Evolutionary conservation across 164 flowering plant species (phyloP).

Genomic region (Vitis riparia): DNA sequence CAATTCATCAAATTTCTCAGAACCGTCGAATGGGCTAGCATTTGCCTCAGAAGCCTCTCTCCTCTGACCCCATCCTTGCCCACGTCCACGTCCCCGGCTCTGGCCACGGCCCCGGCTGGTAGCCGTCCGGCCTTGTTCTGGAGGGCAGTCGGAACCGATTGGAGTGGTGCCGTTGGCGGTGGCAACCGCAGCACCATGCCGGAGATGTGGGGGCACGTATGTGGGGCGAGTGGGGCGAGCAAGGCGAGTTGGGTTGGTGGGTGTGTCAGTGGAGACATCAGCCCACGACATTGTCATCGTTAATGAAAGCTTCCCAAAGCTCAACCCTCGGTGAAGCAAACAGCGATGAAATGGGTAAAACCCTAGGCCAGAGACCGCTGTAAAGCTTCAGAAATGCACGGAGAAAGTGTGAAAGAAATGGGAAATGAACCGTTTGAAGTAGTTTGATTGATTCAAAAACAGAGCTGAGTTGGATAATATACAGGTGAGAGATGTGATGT

Average conservation of each 20-base stretch:
- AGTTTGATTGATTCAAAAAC: too few relatives aligned
- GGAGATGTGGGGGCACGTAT: slow-evolving; percentile 29
- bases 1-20: background rate
- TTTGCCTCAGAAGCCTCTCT: background rate
- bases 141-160: too few relatives aligned
- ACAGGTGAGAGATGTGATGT: too few relatives aligned
- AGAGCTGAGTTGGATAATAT: too few relatives aligned
- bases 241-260: background rate
- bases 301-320: too few relatives aligned
- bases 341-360: too few relatives aligned
- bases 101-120: background rate
- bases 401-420: too few relatives aligned
- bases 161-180: background rate
- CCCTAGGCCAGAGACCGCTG: too few relatives aligned
- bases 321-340: too few relatives aligned
- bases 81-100: slow-evolving; percentile 7
- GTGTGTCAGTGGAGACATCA: slow-evolving; percentile 14
- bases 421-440: too few relatives aligned
- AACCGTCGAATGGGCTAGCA: background rate
- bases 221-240: slow-evolving; percentile 17
- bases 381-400: too few relatives aligned
- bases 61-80: background rate
- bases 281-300: slow-evolving; percentile 23
- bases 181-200: background rate
- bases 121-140: background rate